Conservation (phyloP, 2,329 filamentous ascomycete genomes). For the Fulvia fulva region DNA sequence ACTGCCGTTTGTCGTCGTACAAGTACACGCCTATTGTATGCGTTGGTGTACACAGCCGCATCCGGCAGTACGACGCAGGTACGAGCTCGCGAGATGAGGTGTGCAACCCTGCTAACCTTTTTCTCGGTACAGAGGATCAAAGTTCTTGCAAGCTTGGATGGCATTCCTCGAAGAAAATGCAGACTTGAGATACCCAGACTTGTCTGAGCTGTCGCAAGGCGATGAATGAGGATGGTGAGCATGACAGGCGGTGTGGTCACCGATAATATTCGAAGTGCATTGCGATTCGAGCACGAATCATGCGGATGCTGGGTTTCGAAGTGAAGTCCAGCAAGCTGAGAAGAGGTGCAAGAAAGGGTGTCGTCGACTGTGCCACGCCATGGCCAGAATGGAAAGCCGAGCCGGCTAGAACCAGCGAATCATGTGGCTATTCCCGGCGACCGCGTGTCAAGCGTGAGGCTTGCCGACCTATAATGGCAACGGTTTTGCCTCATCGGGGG, state of each 20-base stretch:
- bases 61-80: not conserved
- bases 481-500: not conserved
- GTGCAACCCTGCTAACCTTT: slow-evolving; percentile 7
- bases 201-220: slow-evolving; percentile 40
- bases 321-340: too few species aligned
- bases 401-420: not conserved
- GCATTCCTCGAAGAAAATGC: slow-evolving; percentile 81
- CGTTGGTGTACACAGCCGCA: not conserved
- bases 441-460: not conserved
- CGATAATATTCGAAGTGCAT: not conserved
- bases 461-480: not conserved
- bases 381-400: not conserved
- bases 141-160: slow-evolving; percentile 89
- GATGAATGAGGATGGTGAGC: slow-evolving; percentile 11
- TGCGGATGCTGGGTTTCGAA: not conserved
- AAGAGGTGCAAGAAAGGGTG: not conserved
- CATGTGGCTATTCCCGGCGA: not conserved
- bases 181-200: slow-evolving; percentile 82
- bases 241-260: not conserved
- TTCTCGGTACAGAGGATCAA: slow-evolving; percentile 62
- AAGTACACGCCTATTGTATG: not conserved
- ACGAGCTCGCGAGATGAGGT: slow-evolving; percentile 4
- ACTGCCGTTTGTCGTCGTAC: not conserved
- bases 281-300: not conserved
- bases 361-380: too few species aligned